phyloP scores from a whole-genome alignment of 2,329 filamentous ascomycete genomes.

The Thielaviopsis populi region DNA sequence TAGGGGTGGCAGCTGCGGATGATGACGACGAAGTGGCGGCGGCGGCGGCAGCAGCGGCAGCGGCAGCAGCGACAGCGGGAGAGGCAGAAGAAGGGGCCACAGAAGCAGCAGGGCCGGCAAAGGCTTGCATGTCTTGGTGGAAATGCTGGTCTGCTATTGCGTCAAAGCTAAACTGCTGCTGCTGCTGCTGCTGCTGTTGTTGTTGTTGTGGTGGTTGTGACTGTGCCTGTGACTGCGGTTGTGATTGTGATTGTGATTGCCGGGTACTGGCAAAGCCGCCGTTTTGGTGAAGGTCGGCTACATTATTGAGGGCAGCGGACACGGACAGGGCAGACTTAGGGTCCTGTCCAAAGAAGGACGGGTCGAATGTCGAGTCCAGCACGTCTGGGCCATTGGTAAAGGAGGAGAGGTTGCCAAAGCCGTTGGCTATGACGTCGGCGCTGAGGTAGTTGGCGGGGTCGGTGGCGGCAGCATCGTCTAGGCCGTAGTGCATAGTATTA shows the following conservation, averaged over 20 bases:
- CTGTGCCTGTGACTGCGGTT: neutral
- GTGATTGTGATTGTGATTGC: neutral
- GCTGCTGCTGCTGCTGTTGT: neutral
- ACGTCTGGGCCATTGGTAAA: neutral
- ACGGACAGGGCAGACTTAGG: constrained; percentile 3
- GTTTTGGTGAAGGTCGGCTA: constrained; percentile 9
- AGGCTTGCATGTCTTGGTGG: constrained; percentile 6
- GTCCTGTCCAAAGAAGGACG: constrained; percentile 10
- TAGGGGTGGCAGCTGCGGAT: neutral
- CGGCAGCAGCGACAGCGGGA: neutral
- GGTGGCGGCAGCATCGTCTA: neutral
- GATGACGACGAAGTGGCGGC: neutral
- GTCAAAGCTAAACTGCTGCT: constrained; percentile 3
- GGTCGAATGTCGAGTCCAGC: constrained; percentile 7
- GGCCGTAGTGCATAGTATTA: neutral
- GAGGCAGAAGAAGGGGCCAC: neutral
- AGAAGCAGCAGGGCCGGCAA: neutral
- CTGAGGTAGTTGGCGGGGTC: neutral
- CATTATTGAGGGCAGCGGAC: constrained; percentile 6
- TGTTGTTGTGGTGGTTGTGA: neutral
- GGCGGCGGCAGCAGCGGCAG: neutral
- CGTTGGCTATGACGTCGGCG: neutral
- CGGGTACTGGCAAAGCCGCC: constrained; percentile 3
- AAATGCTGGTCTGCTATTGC: neutral
- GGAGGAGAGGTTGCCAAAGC: neutral